Conservation (phyloP, 2,329 filamentous ascomycete genomes). For the Microdochium nivale region DNA sequence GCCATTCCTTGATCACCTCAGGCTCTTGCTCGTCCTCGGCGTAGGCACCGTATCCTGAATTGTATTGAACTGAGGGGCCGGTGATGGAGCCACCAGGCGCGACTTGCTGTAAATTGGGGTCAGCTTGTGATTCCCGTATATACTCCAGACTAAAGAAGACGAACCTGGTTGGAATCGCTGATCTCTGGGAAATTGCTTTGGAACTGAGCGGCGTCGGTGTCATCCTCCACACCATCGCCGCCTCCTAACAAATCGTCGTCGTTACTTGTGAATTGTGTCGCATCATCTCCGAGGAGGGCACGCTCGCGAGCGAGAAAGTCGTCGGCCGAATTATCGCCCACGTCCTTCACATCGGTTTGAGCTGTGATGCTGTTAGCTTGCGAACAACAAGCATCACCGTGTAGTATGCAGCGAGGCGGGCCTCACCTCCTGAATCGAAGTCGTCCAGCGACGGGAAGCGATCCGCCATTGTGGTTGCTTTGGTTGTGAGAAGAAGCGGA, state of each 20-base stretch:
- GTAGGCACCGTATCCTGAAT: conserved; percentile 51
- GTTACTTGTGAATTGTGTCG: conserved; percentile 75
- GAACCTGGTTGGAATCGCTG: conserved; percentile 56
- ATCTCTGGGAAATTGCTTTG: conserved; percentile 89
- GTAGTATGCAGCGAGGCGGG: conserved; percentile 2
- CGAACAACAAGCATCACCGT: conserved; percentile 10
- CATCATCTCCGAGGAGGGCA: conserved; percentile 84
- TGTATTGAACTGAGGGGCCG: conserved; percentile 55
- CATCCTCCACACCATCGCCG: conserved; percentile 27
- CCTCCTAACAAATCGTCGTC: conserved; percentile 64
- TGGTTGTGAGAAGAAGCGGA: conserved; percentile 1
- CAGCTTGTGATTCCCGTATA: background rate
- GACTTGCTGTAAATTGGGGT: conserved; percentile 44
- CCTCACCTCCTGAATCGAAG: conserved; percentile 57
- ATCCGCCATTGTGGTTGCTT: conserved; percentile 54
- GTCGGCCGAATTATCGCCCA: conserved; percentile 54
- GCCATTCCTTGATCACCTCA: conserved; percentile 85
- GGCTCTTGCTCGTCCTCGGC: conserved; percentile 69
- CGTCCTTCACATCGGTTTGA: conserved; percentile 55
- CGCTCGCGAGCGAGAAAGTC: conserved; percentile 92
- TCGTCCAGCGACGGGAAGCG: conserved; percentile 74
- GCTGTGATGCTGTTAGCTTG: conserved; percentile 33
- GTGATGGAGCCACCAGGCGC: conserved; percentile 75
- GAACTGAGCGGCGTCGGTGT: conserved; percentile 47
- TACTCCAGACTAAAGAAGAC: conserved; percentile 3